These are phyloP conservation scores for Arachis monticola DNA, from an alignment of 331 rosid genomes.

Conservation along the genomic window DNA sequence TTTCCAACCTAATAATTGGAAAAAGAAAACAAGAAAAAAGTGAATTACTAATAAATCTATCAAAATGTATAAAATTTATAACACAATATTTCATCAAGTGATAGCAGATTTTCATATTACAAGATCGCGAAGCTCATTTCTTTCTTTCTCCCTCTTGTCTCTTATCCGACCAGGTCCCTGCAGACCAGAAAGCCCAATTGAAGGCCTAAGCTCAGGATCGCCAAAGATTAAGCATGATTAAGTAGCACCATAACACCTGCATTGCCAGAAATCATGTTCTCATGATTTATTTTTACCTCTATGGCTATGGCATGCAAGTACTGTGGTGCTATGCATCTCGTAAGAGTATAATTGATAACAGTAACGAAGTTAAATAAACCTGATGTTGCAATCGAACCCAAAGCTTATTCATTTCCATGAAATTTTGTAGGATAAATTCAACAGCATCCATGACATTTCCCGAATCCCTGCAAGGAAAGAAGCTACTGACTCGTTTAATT, in stretches of 20 bases:
- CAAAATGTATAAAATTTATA: constrained; percentile 8
- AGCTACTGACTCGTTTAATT: constrained; percentile 19
- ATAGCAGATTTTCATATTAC: constrained; percentile 55
- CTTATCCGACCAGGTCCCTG: constrained; percentile 82
- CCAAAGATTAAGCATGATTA: constrained; percentile 94
- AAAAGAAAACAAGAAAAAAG: neutral
- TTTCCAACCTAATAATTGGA: constrained; percentile 77
- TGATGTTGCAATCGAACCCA: constrained; percentile 95
- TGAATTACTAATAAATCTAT: constrained; percentile 37
- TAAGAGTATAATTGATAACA: constrained; percentile 35
- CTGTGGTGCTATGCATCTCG: constrained; percentile 84
- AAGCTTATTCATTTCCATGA: constrained; percentile 94
- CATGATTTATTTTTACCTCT: constrained; percentile 76
- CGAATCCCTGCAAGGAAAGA: constrained; percentile 66
- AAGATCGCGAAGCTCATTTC: constrained; percentile 95
- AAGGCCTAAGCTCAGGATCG: constrained; percentile 92
- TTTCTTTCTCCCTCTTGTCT: constrained; percentile 92
- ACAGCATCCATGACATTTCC: constrained; percentile 78
- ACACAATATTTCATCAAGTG: constrained; percentile 40
- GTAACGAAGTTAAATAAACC: constrained; percentile 56
- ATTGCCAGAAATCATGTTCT: constrained; percentile 97
- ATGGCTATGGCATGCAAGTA: constrained; percentile 96
- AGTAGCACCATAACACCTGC: constrained; percentile 98
- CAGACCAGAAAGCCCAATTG: constrained; percentile 97
- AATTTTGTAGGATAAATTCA: constrained; percentile 88